These are phyloP conservation scores for Aspergillus arachidicola DNA, from an alignment of 2,329 filamentous ascomycete species.

Conservation along the genomic window DNA sequence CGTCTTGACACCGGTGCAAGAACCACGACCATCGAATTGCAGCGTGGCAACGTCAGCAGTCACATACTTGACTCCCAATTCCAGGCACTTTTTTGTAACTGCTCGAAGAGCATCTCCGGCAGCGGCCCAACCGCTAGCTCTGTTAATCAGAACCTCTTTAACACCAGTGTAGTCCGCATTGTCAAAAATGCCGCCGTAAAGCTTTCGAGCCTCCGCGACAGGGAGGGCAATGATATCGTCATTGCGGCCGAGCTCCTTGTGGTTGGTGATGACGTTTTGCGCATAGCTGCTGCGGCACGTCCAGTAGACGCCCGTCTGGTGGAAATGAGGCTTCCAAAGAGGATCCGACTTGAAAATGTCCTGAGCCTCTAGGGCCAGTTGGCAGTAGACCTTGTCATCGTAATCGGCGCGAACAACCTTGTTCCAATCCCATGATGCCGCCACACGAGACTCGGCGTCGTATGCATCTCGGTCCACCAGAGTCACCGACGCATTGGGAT, in stretches of 20 bases:
- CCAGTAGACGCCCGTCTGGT: neutral
- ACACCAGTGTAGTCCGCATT: neutral
- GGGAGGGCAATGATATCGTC: neutral
- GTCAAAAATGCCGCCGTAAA: neutral
- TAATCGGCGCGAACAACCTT: neutral
- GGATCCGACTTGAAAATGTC: neutral
- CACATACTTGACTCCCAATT: neutral
- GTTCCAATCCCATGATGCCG: neutral
- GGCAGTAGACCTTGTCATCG: neutral
- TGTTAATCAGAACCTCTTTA: neutral
- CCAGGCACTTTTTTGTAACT: neutral
- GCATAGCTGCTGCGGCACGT: neutral
- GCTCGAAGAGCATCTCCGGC: neutral
- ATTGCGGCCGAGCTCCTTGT: neutral
- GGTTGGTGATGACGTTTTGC: neutral
- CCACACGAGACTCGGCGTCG: neutral
- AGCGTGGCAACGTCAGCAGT: neutral
- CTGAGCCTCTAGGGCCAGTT: neutral
- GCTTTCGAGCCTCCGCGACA: neutral
- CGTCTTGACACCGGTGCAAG: neutral
- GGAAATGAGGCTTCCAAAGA: neutral
- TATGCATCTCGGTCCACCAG: conserved; percentile 29
- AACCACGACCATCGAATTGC: neutral
- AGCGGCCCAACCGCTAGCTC: neutral
- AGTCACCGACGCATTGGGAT: conserved; percentile 30